Evolutionary conservation across 129 eudicot genomes (phyloP), one percentile per base, ranked within the genome.

Genomic region (Ambrosia trifida): DNA sequence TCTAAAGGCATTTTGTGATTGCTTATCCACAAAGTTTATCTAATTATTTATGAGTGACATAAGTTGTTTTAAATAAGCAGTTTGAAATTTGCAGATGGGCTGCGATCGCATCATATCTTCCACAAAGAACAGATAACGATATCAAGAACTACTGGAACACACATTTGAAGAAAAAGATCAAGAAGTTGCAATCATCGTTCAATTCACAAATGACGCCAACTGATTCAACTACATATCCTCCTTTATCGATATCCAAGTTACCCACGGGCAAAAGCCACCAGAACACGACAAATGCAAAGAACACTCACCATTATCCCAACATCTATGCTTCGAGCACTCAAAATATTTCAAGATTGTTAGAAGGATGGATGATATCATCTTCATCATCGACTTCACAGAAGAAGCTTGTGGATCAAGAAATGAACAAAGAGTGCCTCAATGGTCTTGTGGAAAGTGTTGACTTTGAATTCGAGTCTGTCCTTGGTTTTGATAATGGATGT

Each of bases 61-160:
- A 47, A 14, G 6, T 4, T 4, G 18, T 13, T 47, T 47, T 47
- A 5, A 14, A 47, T 47, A 47, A 49, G 16, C 19, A 49, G 19
- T 38, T 30, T 64, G 68, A 16, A 76, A 17, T 47, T 46, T 72
- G 72, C 83, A 89, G 96, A 79, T 89, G 96, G 96, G 96, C 96
- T 32, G 96, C 96, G 19, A 89, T 89, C 72, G 96, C 96, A 46
- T 86, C 96, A 1, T 89, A 89, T 75, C 86, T 89, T 46, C 96
- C 96, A 4, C 94, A 89, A 68, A 80, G 96, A 81, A 89, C 96
- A 8, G 96, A 89, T 46, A 89, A 89, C 40, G 96, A 89, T 68
- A 86, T 89, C 31, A 89, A 89, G 83, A 89, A 86, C 68, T 89
- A 89, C 71, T 89, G 96, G 96, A 89, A 89, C 79, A 89, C 96